Evolutionary conservation across 345 rosid genomes (phyloP), one percentile per base, ranked within the genome.

Genomic region (Populus pruinosa): DNA sequence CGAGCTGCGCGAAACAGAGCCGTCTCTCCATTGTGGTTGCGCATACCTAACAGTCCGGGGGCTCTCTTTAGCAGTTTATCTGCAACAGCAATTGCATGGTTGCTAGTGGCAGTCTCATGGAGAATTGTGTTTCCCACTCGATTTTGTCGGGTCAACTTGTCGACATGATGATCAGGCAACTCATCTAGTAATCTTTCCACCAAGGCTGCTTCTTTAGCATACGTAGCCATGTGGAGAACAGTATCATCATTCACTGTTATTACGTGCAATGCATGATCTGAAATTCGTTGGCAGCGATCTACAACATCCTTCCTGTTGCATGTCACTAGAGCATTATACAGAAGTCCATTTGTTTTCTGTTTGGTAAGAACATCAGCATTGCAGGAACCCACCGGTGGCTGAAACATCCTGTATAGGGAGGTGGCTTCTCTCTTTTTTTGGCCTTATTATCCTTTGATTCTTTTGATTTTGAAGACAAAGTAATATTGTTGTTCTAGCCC

Each of bases 1-100:
- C 76, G 67, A 3, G 67, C 47, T 8, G 67, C 74, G 29, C 74
- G 74, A 50, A 71, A 53, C 5, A 71, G 43, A 50, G 74, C 64
- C 1, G 74, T 49, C 35, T 73, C 67, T 14, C 76, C 76, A 36
- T 59, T 55, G 27, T 56, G 49, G 35, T 73, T 73, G 18, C 76
- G 76, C 67, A 73, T 73, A 2, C 67, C 76, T 8, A 73, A 23
- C 67, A 73, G 29, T 25, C 35, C 68, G 2, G 68, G 68, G 3
- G 68, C 68, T 14, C 11, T 64, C 68, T 64, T 64, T 12, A 64
- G 36, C 35, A 64, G 68, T 31, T 64, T 64, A 10, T 29, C 35
- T 11, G 68, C 68, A 64, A 64, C 5, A 27, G 68, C 35, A 16
- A 64, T 5, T 2, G 68, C 68, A 5, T 25, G 36, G 36, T 33